These are phyloP conservation scores for Aspergillus latus DNA, from an alignment of 2,329 filamentous ascomycete genomes.

Conservation along the genomic window DNA sequence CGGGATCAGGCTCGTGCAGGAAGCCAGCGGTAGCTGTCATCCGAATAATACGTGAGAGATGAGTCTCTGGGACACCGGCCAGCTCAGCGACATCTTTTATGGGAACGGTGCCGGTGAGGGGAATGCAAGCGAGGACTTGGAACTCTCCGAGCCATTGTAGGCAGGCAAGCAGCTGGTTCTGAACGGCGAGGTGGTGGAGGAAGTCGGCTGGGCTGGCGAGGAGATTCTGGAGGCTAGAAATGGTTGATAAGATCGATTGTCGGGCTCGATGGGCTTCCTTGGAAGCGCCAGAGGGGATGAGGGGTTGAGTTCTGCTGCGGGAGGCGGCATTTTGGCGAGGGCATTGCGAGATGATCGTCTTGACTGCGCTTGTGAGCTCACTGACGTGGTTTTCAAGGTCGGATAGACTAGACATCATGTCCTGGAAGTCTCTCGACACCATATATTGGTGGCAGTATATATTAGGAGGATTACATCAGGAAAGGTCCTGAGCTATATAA, in stretches of 20 bases:
- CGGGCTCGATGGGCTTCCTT: slow-evolving; percentile 6
- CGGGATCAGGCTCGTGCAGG: slow-evolving; percentile 34
- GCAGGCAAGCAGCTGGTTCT: slow-evolving; percentile 39
- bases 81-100: slow-evolving; percentile 46
- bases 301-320: not conserved
- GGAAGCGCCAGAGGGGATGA: slow-evolving; percentile 1
- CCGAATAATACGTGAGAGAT: slow-evolving; percentile 39
- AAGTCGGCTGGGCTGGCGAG: slow-evolving; percentile 22
- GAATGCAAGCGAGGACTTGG: slow-evolving; percentile 49
- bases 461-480: not conserved
- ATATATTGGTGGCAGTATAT: not conserved
- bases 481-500: not conserved
- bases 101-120: slow-evolving; percentile 36
- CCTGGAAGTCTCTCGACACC: not conserved
- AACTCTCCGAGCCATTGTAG: slow-evolving; percentile 48
- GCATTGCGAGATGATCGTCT: slow-evolving; percentile 5
- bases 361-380: slow-evolving; percentile 2
- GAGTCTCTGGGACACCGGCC: slow-evolving; percentile 38
- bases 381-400: slow-evolving; percentile 2
- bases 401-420: slow-evolving; percentile 5
- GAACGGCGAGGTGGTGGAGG: slow-evolving; percentile 25
- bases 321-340: not conserved
- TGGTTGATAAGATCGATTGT: slow-evolving; percentile 1
- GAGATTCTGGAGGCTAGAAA: slow-evolving; percentile 1
- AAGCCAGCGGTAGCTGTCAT: slow-evolving; percentile 38